Conservation (phyloP, 768 basidiomycete genomes). For the Agaricus bisporus region DNA sequence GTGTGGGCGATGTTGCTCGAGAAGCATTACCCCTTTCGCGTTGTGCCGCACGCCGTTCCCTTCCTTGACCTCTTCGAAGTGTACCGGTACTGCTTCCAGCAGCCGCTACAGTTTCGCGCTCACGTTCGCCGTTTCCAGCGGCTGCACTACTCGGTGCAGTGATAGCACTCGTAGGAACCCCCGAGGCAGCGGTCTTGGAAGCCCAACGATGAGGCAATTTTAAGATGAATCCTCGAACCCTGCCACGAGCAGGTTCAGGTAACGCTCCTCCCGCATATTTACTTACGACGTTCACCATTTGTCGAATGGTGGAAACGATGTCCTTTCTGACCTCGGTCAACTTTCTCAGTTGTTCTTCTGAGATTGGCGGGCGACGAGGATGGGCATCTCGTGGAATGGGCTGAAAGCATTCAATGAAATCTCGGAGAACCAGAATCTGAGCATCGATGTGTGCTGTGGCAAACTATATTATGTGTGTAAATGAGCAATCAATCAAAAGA, state of each 20-base stretch:
- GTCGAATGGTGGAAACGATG: conserved; percentile 83
- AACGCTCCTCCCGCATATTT: conserved; percentile 83
- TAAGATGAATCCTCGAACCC: conserved; percentile 73
- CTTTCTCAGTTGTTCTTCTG: conserved; percentile 52
- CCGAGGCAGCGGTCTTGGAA: conserved; percentile 27
- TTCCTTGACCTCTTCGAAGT: conserved; percentile 21
- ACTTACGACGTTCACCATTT: conserved; percentile 83
- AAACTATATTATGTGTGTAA: conserved; percentile 62
- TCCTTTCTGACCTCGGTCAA: conserved; percentile 71
- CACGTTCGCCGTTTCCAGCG: conserved; percentile 14
- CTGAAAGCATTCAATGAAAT: conserved; percentile 73
- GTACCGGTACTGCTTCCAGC: conserved; percentile 27
- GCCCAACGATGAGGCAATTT: conserved; percentile 82
- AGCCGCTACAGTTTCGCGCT: conserved; percentile 27
- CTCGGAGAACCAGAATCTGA: conserved; percentile 78
- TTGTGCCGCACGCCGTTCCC: conserved; percentile 24
- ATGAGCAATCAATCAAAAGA: conserved; percentile 1
- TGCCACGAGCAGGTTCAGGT: conserved; percentile 73
- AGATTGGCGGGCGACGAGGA: conserved; percentile 26
- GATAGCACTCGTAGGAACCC: conserved; percentile 3
- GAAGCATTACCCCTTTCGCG: conserved; percentile 34
- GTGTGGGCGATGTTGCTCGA: conserved; percentile 2
- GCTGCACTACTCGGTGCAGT: not conserved
- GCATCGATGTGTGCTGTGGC: conserved; percentile 84
- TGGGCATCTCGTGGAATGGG: conserved; percentile 30